Percentiles rank a stretch among this genome's conserved stretches.
Evolutionary conservation across 2,329 filamentous ascomycete species (phyloP).

Genomic region (Scedosporium minutisporum): DNA sequence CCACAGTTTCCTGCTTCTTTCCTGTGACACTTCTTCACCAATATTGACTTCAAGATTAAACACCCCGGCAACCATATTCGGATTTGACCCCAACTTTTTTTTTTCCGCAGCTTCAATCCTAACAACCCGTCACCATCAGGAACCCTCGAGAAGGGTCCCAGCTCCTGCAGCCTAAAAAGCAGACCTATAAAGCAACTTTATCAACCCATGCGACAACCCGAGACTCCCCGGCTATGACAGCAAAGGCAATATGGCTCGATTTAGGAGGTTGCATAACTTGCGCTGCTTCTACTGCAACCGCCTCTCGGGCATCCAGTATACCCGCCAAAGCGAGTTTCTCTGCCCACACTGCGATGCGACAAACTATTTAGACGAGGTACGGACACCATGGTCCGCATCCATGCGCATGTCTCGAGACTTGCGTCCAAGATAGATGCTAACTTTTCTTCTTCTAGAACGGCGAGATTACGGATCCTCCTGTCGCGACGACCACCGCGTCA

Average conservation of each 20-base stretch:
- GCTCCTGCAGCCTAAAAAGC: background rate
- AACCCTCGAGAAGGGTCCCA: background rate
- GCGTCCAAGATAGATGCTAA: background rate
- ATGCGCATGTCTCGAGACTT: background rate
- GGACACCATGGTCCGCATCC: no score
- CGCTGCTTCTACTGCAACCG: slow-evolving; percentile 79
- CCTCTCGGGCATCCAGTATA: slow-evolving; percentile 50
- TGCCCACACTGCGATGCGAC: slow-evolving; percentile 74
- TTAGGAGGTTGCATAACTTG: slow-evolving; percentile 35
- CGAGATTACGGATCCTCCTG: slow-evolving; percentile 79
- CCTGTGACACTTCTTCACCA: background rate
- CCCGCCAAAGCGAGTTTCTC: slow-evolving; percentile 54
- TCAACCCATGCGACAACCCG: background rate
- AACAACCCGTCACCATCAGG: background rate
- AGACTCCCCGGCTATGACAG: background rate
- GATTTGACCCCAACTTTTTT: background rate
- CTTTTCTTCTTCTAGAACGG: slow-evolving; percentile 52
- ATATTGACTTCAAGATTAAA: background rate
- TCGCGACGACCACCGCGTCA: slow-evolving; percentile 39
- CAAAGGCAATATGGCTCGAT: slow-evolving; percentile 27
- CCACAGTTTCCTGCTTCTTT: background rate
- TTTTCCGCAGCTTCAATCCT: background rate
- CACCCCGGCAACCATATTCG: background rate
- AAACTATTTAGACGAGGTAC: slow-evolving; percentile 81
- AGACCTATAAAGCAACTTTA: background rate